Evolutionary conservation across 768 basidiomycete species (phyloP).

Genomic region (Pseudohyphozyma bogoriensis): DNA sequence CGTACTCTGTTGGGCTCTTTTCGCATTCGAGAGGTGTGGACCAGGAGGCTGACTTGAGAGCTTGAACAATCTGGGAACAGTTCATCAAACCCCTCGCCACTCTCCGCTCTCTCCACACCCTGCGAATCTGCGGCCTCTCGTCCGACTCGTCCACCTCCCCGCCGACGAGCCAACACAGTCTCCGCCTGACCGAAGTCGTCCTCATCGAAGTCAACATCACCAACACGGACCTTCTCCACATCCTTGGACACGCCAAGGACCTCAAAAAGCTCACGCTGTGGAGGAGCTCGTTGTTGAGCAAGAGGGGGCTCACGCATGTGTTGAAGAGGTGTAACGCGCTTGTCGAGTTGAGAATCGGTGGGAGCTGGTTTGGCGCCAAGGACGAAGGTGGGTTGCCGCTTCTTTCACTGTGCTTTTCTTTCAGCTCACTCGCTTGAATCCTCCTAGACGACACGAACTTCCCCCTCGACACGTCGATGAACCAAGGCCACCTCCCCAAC

Average conservation of each 20-base stretch:
- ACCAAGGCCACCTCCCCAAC: slow-evolving; percentile 10
- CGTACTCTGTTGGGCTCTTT: neutral
- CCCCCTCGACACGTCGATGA: slow-evolving; percentile 19
- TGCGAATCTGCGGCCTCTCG: slow-evolving; percentile 21
- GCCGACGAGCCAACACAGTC: neutral
- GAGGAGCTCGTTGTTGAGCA: slow-evolving; percentile 18
- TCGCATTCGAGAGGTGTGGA: no score
- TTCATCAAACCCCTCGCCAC: slow-evolving; percentile 21
- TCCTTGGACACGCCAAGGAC: slow-evolving; percentile 15
- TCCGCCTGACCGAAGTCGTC: slow-evolving; percentile 14
- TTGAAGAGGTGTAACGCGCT: slow-evolving; percentile 18
- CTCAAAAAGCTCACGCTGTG: slow-evolving; percentile 24
- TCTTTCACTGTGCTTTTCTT: neutral
- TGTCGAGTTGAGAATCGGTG: slow-evolving; percentile 23
- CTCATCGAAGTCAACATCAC: slow-evolving; percentile 29
- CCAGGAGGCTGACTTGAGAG: neutral
- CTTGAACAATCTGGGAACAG: no score
- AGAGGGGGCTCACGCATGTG: slow-evolving; percentile 20
- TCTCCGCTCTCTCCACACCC: slow-evolving; percentile 4
- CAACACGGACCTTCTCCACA: slow-evolving; percentile 20
- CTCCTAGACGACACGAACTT: slow-evolving; percentile 21
- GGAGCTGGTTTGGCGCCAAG: slow-evolving; percentile 26
- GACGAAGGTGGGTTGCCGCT: slow-evolving; percentile 15
- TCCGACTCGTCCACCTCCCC: slow-evolving; percentile 20
- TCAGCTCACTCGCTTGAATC: neutral